Evolutionary conservation across 225 moss, liverwort and hornwort species (phyloP).

Genomic region (Bryoerythrophyllum caledonicum): DNA sequence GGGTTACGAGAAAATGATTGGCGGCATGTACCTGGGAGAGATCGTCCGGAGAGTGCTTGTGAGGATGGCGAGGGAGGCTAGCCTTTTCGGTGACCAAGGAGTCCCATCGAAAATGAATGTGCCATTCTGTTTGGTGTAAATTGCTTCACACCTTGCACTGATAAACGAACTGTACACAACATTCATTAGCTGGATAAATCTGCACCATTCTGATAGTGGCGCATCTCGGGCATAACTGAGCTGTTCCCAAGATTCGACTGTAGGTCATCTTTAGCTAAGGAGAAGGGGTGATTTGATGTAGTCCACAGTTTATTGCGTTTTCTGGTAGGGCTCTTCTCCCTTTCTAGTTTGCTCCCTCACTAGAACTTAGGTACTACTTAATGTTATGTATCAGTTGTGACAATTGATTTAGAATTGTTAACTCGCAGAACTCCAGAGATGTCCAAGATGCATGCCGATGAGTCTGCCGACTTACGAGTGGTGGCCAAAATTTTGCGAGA

Average conservation of each 20-base stretch:
- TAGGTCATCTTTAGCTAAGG: no score
- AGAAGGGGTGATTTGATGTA: no score
- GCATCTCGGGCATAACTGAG: no score
- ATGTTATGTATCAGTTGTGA: not conserved
- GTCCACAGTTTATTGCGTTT: no score
- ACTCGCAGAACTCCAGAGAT: slow-evolving; percentile 70
- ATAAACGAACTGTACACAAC: not conserved
- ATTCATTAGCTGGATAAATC: no score
- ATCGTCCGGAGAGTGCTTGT: slow-evolving; percentile 73
- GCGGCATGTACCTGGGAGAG: slow-evolving; percentile 93
- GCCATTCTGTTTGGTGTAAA: slow-evolving; percentile 60
- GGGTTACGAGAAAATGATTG: slow-evolving; percentile 88
- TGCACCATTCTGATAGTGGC: no score
- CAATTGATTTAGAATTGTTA: slow-evolving; percentile 1
- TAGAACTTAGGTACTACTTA: no score
- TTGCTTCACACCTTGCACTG: slow-evolving; percentile 2
- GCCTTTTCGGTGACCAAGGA: slow-evolving; percentile 63
- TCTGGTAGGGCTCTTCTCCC: no score
- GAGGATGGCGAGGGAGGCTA: slow-evolving; percentile 73
- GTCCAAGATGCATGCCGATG: slow-evolving; percentile 82
- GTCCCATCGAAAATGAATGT: slow-evolving; percentile 63
- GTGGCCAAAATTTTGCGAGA: slow-evolving; percentile 67
- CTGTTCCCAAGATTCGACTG: no score
- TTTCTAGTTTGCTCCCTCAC: no score
- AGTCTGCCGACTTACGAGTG: slow-evolving; percentile 65